Conservation (phyloP, 257 asterid genomes). For the Echites panduratus region DNA sequence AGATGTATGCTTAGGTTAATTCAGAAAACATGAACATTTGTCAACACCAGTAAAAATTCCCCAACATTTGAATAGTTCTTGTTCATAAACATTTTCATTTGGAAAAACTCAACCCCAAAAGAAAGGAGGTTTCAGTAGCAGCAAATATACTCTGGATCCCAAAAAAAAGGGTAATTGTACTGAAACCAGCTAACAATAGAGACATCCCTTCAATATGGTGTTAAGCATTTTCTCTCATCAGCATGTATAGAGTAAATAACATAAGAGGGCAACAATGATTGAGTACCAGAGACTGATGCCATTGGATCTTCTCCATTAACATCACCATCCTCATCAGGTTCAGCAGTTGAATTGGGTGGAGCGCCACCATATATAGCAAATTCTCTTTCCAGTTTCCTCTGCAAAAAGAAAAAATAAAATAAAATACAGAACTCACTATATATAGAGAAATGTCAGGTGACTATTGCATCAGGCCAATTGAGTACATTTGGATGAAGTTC, state of each 20-base stretch:
- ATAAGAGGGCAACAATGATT: background rate
- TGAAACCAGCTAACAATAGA: background rate
- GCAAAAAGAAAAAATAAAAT: constrained; percentile 10
- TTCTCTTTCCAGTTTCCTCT: constrained; percentile 82
- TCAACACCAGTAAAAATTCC: background rate
- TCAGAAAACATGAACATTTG: background rate
- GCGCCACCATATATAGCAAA: constrained; percentile 63
- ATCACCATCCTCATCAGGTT: constrained; percentile 32
- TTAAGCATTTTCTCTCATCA: background rate
- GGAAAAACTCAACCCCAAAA: background rate
- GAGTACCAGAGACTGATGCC: constrained; percentile 66
- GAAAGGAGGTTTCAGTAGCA: background rate
- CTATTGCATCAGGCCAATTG: background rate
- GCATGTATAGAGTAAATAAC: background rate
- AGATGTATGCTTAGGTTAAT: background rate
- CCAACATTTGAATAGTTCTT: background rate
- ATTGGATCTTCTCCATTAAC: constrained; percentile 46
- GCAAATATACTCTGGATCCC: background rate
- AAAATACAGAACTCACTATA: background rate
- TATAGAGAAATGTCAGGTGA: background rate
- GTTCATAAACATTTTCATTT: background rate
- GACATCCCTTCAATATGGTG: background rate
- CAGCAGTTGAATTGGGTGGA: constrained; percentile 42
- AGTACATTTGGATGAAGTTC: background rate
- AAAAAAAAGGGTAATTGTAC: background rate